Evolutionary conservation across 1,284 basidiomycete species (phyloP), one percentile per base, ranked within the genome.

Genomic region (Ceratobasidium sp.): DNA sequence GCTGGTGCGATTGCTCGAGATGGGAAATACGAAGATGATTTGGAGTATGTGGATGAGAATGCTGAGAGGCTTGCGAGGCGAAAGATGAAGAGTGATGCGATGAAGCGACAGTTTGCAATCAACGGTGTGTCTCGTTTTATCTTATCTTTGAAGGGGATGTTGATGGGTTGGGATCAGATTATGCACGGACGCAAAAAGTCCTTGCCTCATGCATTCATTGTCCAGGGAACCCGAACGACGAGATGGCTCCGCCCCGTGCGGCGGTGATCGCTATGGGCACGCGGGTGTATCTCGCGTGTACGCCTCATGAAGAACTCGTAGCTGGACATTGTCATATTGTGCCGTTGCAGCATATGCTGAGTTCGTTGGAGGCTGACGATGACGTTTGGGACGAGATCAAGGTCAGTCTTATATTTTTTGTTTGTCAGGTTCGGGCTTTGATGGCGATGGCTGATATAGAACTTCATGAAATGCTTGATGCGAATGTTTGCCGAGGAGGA

Each of bases 391-490:
- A 98, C 79, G 96, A 98, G 89, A 91, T 96, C 78, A 89, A 89
- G 85, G 96, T 97, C 83, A 77, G 93, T 87, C 68, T 79, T 77
- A 42, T 54, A 78, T 44, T 52, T 54, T 56, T n/a, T 33, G 28
- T 46, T 40, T 38, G 3, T 15, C 4, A 28, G 50, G 23, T 26
- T 6, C 59, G 3, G 7, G 61, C 74, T 5, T 13, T 46, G 13
- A 46, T 46, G 5, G 5, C 80, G 44, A 71, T 54, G 0, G 52
- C 54, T 26, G 71, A 78, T 46, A 78, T 62, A 98, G 96, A 99
- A 99, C 84, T 99, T 98, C 83, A 98, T 98, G 96, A 99, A 99
- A 86, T 97, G 95, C 81, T 87, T 99, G 20, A 97, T 99, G 91
- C 91, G 91, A 77, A 96, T 98, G 94, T 96, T 92, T 81, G 92